Conservation (phyloP, 164 flowering plant species). For the Dillenia turbinata region DNA sequence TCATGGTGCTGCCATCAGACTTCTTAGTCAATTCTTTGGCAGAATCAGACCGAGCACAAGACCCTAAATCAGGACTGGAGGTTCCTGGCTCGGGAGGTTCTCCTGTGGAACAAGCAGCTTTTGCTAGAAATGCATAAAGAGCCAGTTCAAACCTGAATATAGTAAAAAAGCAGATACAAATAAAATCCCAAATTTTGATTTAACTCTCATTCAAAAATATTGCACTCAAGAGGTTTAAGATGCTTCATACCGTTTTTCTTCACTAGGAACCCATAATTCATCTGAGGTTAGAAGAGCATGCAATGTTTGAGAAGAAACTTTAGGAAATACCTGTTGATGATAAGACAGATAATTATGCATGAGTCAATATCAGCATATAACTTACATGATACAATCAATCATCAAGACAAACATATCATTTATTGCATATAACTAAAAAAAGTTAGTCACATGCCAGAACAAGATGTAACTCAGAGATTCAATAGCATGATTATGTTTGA, state of each 20-base stretch:
- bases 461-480: background rate
- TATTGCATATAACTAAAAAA: too few relatives aligned
- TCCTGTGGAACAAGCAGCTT: conserved; percentile 44
- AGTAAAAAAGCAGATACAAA: background rate
- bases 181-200: too few relatives aligned
- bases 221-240: background rate
- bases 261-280: conserved; percentile 91
- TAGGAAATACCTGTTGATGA: conserved; percentile 75
- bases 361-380: too few relatives aligned
- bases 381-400: too few relatives aligned
- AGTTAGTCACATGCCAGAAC: background rate
- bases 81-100: conserved; percentile 49
- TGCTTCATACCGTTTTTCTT: conserved; percentile 75
- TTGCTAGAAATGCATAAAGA: conserved; percentile 62
- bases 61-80: conserved; percentile 35
- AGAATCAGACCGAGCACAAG: conserved; percentile 26
- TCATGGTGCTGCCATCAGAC: conserved; percentile 20
- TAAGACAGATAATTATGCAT: conserved; percentile 11
- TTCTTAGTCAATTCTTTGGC: conserved; percentile 38
- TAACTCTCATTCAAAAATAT: background rate
- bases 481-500: too few relatives aligned
- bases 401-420: too few relatives aligned
- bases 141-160: conserved; percentile 87
- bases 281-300: conserved; percentile 87
- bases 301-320: conserved; percentile 86